Evolutionary conservation across 345 rosid genomes (phyloP).

Genomic region (Ceriops tagal): DNA sequence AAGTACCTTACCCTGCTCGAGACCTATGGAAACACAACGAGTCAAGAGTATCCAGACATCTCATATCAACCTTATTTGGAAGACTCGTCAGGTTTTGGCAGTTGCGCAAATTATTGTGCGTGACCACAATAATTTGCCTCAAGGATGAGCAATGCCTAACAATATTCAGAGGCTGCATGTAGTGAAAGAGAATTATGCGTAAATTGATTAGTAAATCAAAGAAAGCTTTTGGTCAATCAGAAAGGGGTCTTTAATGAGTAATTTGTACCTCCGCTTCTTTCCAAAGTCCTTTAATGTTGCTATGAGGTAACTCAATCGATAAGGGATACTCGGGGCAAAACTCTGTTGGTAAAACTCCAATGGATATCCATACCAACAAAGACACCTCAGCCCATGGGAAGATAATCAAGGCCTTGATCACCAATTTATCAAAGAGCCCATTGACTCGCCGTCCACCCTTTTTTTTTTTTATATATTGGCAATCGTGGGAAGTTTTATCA

Average conservation of each 20-base stretch:
- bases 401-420: background rate
- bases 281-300: background rate
- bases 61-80: conserved; percentile 6
- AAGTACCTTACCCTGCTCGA: background rate
- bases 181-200: too few relatives aligned
- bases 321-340: background rate
- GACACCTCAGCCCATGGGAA: conserved; percentile 2
- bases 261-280: too few relatives aligned
- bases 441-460: background rate
- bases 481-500: too few relatives aligned
- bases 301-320: background rate
- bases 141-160: too few relatives aligned
- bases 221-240: too few relatives aligned
- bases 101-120: too few relatives aligned
- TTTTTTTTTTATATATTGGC: too few relatives aligned
- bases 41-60: conserved; percentile 7
- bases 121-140: too few relatives aligned
- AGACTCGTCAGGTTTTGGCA: conserved; percentile 3
- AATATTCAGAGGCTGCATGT: too few relatives aligned
- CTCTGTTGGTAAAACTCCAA: background rate
- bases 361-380: conserved; percentile 6
- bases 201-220: too few relatives aligned
- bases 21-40: background rate
- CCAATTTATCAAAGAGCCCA: too few relatives aligned
- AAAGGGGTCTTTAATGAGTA: too few relatives aligned